Conservation (phyloP, 2,329 filamentous ascomycete species). For the Alternaria tenuissima region DNA sequence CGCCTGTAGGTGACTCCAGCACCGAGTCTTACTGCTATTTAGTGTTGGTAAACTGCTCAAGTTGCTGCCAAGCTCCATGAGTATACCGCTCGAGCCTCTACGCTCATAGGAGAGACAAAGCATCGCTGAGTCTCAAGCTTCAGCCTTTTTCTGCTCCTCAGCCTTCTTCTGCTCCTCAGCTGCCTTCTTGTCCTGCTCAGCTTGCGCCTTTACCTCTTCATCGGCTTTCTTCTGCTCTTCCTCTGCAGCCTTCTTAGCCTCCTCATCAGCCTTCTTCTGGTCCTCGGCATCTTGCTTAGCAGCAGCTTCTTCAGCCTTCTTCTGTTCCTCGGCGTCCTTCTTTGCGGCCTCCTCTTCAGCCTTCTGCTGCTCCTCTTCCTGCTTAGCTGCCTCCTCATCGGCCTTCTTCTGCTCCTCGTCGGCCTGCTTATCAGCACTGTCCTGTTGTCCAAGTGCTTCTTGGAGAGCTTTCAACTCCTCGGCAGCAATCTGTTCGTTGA, state of each 20-base stretch:
- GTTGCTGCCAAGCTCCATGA: not conserved
- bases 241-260: not conserved
- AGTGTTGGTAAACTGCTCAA: not conserved
- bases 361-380: constrained; percentile 4
- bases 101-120: not conserved
- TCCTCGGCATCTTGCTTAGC: constrained; percentile 6
- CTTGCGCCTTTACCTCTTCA: constrained; percentile 1
- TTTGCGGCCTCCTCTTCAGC: not conserved
- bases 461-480: constrained; percentile 32
- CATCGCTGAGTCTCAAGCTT: not conserved
- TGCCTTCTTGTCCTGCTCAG: constrained; percentile 2
- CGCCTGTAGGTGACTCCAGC: not conserved
- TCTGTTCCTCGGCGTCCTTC: constrained; percentile 1
- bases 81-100: not conserved
- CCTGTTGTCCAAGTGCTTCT: not conserved
- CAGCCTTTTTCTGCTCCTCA: not conserved
- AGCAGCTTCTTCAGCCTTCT: constrained; percentile 1
- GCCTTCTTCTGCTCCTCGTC: constrained; percentile 15
- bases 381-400: constrained; percentile 9
- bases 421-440: constrained; percentile 1
- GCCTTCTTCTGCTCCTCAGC: not conserved
- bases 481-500: constrained; percentile 31
- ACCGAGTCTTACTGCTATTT: not conserved
- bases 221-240: constrained; percentile 4
- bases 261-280: constrained; percentile 1